These are phyloP conservation scores for Yamadazyma phyllophila DNA, from an alignment of 805 yeast genomes.

Conservation along the genomic window DNA sequence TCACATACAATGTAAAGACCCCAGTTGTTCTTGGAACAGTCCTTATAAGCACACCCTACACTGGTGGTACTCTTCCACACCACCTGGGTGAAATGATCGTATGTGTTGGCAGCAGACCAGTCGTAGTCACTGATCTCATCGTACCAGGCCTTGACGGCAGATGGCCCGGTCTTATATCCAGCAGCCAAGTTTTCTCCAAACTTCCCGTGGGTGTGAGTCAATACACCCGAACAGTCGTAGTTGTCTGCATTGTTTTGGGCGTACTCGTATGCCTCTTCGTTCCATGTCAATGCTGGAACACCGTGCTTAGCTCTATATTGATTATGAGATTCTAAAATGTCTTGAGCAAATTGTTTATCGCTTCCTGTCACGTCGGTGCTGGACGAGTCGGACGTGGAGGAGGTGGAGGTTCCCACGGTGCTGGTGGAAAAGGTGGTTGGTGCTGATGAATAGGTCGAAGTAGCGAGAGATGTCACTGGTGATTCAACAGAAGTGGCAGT, in stretches of 20 bases:
- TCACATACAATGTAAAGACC: conserved; percentile 71
- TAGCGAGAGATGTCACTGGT: conserved; percentile 9
- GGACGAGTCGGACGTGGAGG: conserved; percentile 7
- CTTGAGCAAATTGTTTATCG: conserved; percentile 33
- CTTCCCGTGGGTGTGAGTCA: conserved; percentile 38
- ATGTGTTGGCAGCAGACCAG: conserved; percentile 34
- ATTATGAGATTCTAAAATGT: conserved; percentile 62
- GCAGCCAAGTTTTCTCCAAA: conserved; percentile 42
- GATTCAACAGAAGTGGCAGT: not conserved
- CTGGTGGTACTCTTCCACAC: conserved; percentile 64
- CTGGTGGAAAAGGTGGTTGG: conserved; percentile 6
- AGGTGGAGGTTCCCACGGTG: not conserved
- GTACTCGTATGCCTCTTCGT: conserved; percentile 45
- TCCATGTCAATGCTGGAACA: conserved; percentile 57
- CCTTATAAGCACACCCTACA: conserved; percentile 73
- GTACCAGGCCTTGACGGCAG: conserved; percentile 42
- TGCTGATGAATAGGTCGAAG: conserved; percentile 4
- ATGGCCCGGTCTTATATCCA: conserved; percentile 31
- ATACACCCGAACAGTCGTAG: conserved; percentile 48
- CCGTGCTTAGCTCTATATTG: conserved; percentile 51
- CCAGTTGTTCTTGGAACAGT: conserved; percentile 45
- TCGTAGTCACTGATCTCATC: conserved; percentile 32
- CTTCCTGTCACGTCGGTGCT: conserved; percentile 18
- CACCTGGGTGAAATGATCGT: conserved; percentile 73
- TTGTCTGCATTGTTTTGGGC: conserved; percentile 48